A percentile compares a stretch with the other conserved stretches of the same genome.
These are phyloP conservation scores for baker's yeast (Saccharomyces cerevisiae) DNA, from an alignment of 805 yeast species.

Conservation along the genomic window DNA sequence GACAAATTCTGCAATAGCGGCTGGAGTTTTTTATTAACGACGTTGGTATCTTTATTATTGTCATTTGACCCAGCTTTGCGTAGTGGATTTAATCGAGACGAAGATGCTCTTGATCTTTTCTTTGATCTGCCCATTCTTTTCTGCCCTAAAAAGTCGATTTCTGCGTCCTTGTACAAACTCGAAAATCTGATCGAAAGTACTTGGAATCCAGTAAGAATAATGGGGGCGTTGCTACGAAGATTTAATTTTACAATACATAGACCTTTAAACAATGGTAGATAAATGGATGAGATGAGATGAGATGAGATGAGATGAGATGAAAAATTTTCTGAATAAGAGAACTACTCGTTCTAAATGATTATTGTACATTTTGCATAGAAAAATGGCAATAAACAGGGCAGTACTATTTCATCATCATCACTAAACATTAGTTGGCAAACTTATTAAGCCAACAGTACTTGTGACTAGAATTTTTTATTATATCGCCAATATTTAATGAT, in stretches of 20 bases:
- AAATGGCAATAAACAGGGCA: not conserved
- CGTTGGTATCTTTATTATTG: constrained; percentile 38
- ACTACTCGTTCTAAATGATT: constrained; percentile 3
- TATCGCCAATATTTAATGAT: not conserved
- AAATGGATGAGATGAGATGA: constrained; percentile 7
- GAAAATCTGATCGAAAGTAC: not conserved
- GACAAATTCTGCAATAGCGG: constrained; percentile 62
- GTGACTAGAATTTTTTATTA: not conserved
- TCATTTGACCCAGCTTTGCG: constrained; percentile 16
- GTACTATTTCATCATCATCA: not conserved
- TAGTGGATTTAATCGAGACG: constrained; percentile 32
- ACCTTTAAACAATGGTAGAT: not conserved
- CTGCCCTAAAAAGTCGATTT: constrained; percentile 4
- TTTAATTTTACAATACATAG: constrained; percentile 1
- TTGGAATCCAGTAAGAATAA: not conserved
- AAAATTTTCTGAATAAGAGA: constrained; percentile 6
- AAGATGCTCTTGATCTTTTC: constrained; percentile 50
- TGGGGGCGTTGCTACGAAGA: not conserved
- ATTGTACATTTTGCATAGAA: not conserved
- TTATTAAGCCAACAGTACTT: not conserved
- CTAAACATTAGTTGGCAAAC: not conserved
- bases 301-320: constrained; percentile 12
- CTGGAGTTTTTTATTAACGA: constrained; percentile 48
- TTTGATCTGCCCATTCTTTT: constrained; percentile 63
- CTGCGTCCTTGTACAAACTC: not conserved